Percentiles rank a stretch among this genome's conserved stretches.
Evolutionary conservation across 208 protist species (phyloP).

Genomic region (Angomonas ambiguus): DNA sequence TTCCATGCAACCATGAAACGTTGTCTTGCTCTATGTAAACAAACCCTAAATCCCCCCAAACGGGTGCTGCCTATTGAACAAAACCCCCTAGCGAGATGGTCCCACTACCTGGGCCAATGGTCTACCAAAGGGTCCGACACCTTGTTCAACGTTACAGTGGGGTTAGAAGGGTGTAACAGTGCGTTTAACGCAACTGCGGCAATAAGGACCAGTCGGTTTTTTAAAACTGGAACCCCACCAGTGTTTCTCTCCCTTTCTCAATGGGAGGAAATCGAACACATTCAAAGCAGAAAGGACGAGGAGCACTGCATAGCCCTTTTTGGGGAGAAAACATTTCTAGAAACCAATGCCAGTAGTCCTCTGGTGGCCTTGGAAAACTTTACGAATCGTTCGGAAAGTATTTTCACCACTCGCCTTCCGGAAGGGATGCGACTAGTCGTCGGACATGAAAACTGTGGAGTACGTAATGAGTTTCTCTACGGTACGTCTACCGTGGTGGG

Average conservation of each 20-base stretch:
- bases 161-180: slow-evolving; percentile 71
- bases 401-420: slow-evolving; percentile 47
- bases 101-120: slow-evolving; percentile 32
- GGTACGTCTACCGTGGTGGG: not conserved
- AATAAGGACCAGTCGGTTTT: slow-evolving; percentile 76
- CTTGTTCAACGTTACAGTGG: slow-evolving; percentile 25
- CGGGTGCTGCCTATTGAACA: slow-evolving; percentile 19
- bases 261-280: slow-evolving; percentile 48
- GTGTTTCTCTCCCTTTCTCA: slow-evolving; percentile 43
- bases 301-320: slow-evolving; percentile 22
- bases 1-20: slow-evolving; percentile 5
- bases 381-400: slow-evolving; percentile 50
- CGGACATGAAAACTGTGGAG: slow-evolving; percentile 84
- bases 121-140: not conserved
- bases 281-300: slow-evolving; percentile 26
- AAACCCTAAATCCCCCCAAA: slow-evolving; percentile 48
- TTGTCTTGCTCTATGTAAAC: slow-evolving; percentile 17
- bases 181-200: slow-evolving; percentile 87
- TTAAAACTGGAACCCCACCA: slow-evolving; percentile 52
- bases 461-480: slow-evolving; percentile 45
- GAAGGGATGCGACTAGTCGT: slow-evolving; percentile 42
- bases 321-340: slow-evolving; percentile 35
- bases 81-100: slow-evolving; percentile 80
- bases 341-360: slow-evolving; percentile 12
- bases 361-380: slow-evolving; percentile 86